A percentile compares a stretch with the other conserved stretches of the same genome.
These are phyloP conservation scores for Fragaria nilgerrensis DNA, from an alignment of 306 rosid genomes.

Conservation along the genomic window DNA sequence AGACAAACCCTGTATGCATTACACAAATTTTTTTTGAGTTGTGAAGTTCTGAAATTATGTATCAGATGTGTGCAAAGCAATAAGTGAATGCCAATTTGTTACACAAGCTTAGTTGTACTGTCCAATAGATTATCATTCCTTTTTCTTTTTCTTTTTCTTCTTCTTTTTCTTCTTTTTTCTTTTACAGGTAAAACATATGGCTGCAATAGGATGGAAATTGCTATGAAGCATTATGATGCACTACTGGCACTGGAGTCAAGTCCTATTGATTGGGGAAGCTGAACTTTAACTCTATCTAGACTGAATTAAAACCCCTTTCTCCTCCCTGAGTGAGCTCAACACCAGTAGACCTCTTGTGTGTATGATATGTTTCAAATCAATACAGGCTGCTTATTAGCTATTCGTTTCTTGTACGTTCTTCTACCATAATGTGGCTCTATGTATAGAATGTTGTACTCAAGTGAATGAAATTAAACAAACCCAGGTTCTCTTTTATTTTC, in stretches of 20 bases:
- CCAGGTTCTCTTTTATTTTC: conserved; percentile 45
- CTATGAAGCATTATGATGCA: conserved; percentile 28
- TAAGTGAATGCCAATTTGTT: conserved; percentile 11
- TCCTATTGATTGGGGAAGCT: conserved; percentile 34
- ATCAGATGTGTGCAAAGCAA: background rate
- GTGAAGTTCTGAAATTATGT: background rate
- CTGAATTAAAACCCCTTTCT: conserved; percentile 22
- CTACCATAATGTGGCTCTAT: conserved; percentile 47
- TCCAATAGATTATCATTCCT: background rate
- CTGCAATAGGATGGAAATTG: conserved; percentile 26
- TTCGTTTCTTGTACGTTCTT: conserved; percentile 14
- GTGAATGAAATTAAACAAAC: conserved; percentile 39
- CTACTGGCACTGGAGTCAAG: conserved; percentile 17
- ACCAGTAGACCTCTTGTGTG: conserved; percentile 38
- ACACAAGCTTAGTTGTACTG: background rate
- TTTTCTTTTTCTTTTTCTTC: no score
- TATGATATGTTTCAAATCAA: conserved; percentile 40
- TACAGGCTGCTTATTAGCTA: conserved; percentile 35
- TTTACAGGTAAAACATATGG: conserved; percentile 48
- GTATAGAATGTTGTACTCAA: conserved; percentile 59
- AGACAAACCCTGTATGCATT: background rate
- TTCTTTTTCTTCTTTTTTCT: background rate
- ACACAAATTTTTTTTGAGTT: background rate
- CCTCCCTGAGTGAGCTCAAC: conserved; percentile 29
- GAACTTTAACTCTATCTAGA: conserved; percentile 28